Evolutionary conservation across 2,329 filamentous ascomycete species (phyloP).

Genomic region (Raffaelea albimanens): DNA sequence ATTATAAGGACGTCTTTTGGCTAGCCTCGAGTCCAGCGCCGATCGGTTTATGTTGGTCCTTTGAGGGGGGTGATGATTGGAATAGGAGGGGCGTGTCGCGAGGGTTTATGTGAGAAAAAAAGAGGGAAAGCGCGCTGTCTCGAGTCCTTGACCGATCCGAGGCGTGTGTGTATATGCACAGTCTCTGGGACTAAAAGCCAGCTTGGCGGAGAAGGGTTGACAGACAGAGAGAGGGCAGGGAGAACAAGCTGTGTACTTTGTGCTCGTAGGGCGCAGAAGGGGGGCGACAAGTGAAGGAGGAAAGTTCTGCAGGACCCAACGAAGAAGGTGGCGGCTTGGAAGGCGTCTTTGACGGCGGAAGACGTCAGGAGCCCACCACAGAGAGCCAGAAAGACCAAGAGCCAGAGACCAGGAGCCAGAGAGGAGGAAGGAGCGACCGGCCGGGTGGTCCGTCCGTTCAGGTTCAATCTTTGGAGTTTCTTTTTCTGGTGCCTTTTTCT

Average conservation of each 20-base stretch:
- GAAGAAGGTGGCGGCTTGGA: conserved; percentile 22
- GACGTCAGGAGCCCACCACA: too few species aligned
- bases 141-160: not conserved
- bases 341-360: conserved; percentile 26
- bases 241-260: too few species aligned
- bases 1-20: conserved; percentile 20
- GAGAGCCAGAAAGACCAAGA: too few species aligned
- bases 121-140: not conserved
- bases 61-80: not conserved
- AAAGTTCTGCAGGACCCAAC: too few species aligned
- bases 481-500: too few species aligned
- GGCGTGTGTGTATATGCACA: not conserved
- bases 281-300: too few species aligned
- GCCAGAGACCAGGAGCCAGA: conserved; percentile 18
- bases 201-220: not conserved
- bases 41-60: conserved; percentile 7
- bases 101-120: not conserved
- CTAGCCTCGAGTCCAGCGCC: conserved; percentile 19
- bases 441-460: conserved; percentile 7
- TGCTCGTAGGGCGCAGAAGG: too few species aligned
- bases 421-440: conserved; percentile 11
- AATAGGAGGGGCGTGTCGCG: not conserved
- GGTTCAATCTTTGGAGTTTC: too few species aligned
- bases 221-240: too few species aligned
- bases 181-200: not conserved